Conservation (phyloP, 1,284 basidiomycete species). For the Trichosporon ovoides region DNA sequence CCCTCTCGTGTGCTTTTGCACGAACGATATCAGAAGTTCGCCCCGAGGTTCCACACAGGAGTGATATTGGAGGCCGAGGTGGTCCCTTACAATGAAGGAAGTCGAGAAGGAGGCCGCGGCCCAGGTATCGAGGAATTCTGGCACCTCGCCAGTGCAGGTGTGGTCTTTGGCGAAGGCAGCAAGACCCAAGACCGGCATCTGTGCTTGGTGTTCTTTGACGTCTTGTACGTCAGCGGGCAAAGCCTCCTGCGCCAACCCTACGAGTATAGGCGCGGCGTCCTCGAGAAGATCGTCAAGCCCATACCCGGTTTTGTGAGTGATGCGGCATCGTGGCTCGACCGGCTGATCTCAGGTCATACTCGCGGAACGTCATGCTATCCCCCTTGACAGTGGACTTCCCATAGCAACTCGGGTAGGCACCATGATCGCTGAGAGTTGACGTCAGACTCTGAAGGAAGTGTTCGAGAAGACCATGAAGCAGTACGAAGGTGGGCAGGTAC, state of each 20-base stretch:
- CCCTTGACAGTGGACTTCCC: conserved; percentile 19
- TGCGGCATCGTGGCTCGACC: too few relatives aligned
- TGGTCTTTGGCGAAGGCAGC: conserved; percentile 3
- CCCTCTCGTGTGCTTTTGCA: conserved; percentile 11
- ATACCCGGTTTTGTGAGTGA: conserved; percentile 55
- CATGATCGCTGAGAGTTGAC: not conserved
- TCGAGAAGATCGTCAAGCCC: conserved; percentile 57
- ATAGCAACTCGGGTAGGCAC: conserved; percentile 1
- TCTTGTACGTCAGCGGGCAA: conserved; percentile 60
- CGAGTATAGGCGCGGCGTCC: conserved; percentile 55
- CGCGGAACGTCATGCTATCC: conserved; percentile 54
- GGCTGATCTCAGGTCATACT: conserved; percentile 43
- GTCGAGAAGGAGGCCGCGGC: conserved; percentile 33
- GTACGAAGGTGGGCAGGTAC: conserved; percentile 3
- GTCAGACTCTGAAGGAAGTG: conserved; percentile 5
- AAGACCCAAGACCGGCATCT: conserved; percentile 54
- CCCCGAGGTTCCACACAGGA: conserved; percentile 23
- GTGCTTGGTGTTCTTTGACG: conserved; percentile 76
- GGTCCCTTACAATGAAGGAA: conserved; percentile 65
- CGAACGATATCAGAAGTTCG: not conserved
- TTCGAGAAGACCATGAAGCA: not conserved
- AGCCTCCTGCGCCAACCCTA: conserved; percentile 60
- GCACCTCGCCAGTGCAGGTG: conserved; percentile 39
- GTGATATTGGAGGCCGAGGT: conserved; percentile 82
- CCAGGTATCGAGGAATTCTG: conserved; percentile 52